Percentiles rank a stretch among this genome's conserved stretches.
Conservation (phyloP, 176 grass and related monocot genomes). For the Chrysopogon serrulatus region DNA sequence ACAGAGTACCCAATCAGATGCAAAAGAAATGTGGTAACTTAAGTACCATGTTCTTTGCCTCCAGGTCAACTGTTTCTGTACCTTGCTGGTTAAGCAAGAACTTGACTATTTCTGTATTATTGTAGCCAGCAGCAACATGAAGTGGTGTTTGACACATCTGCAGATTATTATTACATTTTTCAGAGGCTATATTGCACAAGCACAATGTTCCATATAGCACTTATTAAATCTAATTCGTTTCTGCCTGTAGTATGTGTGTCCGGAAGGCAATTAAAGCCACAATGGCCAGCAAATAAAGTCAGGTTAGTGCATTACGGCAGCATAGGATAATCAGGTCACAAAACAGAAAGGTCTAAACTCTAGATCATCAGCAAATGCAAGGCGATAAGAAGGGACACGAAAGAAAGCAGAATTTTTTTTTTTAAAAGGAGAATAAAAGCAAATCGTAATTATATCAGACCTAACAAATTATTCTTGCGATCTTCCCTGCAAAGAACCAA, state of each 20-base stretch:
- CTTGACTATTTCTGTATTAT: slow-evolving; percentile 60
- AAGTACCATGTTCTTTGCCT: slow-evolving; percentile 87
- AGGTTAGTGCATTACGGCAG: neutral
- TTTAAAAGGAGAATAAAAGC: neutral
- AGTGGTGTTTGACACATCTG: slow-evolving; percentile 93
- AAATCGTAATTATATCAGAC: neutral
- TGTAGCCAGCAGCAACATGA: slow-evolving; percentile 76
- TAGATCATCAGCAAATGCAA: neutral
- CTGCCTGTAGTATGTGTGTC: neutral
- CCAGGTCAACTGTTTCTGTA: slow-evolving; percentile 54
- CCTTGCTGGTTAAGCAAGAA: slow-evolving; percentile 69
- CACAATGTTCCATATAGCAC: neutral
- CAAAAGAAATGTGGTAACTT: slow-evolving; percentile 18
- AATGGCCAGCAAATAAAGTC: neutral
- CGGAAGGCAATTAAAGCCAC: neutral
- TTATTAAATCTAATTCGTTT: neutral
- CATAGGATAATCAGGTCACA: neutral
- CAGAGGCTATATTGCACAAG: slow-evolving; percentile 3
- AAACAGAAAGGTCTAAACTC: neutral
- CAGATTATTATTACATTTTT: slow-evolving; percentile 15
- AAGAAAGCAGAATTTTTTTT: neutral
- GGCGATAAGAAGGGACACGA: neutral
- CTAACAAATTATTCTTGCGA: neutral
- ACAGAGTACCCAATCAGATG: neutral
- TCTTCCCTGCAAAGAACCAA: neutral